A percentile compares a stretch with the other conserved stretches of the same genome.
phyloP scores from a whole-genome alignment of 352 stramenopile genomes.

The Hyaloperonospora brassicae region DNA sequence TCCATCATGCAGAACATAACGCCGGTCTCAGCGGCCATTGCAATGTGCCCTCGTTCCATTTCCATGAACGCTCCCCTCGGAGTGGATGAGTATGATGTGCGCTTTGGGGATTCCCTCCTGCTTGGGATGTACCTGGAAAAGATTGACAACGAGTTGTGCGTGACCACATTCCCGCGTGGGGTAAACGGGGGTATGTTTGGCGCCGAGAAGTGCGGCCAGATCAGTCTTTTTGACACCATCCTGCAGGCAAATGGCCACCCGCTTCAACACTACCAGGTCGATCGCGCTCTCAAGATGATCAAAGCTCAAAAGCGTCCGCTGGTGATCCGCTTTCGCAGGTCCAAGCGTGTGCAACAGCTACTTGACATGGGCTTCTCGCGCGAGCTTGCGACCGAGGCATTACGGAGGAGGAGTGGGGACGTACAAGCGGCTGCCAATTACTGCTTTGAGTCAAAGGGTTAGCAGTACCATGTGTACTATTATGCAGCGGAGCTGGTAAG shows the following conservation, averaged over 20 bases:
- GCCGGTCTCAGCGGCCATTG: conserved; percentile 66
- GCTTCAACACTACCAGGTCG: conserved; percentile 74
- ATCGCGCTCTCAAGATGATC: conserved; percentile 80
- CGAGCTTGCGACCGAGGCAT: conserved; percentile 40
- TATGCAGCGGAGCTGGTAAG: too few species aligned
- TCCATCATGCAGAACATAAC: conserved; percentile 68
- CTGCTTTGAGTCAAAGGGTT: conserved; percentile 45
- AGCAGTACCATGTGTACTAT: neutral
- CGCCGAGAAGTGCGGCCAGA: conserved; percentile 69
- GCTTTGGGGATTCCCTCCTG: conserved; percentile 60
- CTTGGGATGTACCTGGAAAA: conserved; percentile 80
- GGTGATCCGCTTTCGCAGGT: conserved; percentile 68
- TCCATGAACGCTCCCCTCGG: conserved; percentile 53
- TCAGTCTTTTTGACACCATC: conserved; percentile 60
- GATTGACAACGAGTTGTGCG: conserved; percentile 60
- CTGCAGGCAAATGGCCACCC: conserved; percentile 75
- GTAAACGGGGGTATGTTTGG: conserved; percentile 59
- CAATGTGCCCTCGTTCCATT: conserved; percentile 68
- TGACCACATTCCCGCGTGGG: conserved; percentile 66
- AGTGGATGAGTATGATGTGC: conserved; percentile 69
- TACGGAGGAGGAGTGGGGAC: conserved; percentile 46
- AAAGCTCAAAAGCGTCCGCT: conserved; percentile 70
- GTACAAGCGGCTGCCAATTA: conserved; percentile 58
- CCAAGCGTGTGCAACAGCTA: conserved; percentile 52
- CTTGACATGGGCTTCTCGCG: conserved; percentile 66